Percentiles rank a stretch among this genome's conserved stretches.
Evolutionary conservation across 2,329 filamentous ascomycete species (phyloP).

Genomic region (Fusarium sp.): DNA sequence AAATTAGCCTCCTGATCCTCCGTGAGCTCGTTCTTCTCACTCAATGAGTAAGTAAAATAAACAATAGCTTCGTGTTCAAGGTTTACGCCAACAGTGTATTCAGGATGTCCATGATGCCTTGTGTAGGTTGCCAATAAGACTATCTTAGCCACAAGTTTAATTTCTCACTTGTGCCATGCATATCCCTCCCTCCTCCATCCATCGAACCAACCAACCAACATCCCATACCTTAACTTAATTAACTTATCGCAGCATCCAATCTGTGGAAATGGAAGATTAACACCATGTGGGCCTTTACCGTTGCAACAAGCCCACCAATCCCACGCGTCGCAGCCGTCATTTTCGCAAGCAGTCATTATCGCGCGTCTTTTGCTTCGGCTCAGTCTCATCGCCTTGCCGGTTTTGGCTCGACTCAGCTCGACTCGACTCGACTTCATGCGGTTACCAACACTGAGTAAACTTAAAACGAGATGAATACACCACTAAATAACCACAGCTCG

Average conservation of each 20-base stretch:
- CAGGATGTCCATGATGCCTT: not conserved
- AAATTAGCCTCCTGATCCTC: not conserved
- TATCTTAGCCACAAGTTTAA: slow-evolving; percentile 34
- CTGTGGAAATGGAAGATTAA: slow-evolving; percentile 24
- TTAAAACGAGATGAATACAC: slow-evolving; percentile 8
- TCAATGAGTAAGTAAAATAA: not conserved
- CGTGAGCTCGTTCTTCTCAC: not conserved
- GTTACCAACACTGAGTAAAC: not conserved
- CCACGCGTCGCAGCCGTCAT: slow-evolving; percentile 32
- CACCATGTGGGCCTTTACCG: slow-evolving; percentile 33
- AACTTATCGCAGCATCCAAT: slow-evolving; percentile 23
- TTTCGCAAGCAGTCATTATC: slow-evolving; percentile 35
- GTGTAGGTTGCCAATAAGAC: slow-evolving; percentile 23
- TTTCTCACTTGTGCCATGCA: slow-evolving; percentile 34
- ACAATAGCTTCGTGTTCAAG: not conserved
- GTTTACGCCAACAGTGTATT: slow-evolving; percentile 13
- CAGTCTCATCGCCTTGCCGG: slow-evolving; percentile 30
- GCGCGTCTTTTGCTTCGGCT: slow-evolving; percentile 26
- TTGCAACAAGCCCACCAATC: slow-evolving; percentile 41
- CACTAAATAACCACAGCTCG: not conserved
- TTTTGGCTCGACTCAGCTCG: slow-evolving; percentile 13
- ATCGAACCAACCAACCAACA: slow-evolving; percentile 8
- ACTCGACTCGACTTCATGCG: not conserved
- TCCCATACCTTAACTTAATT: slow-evolving; percentile 20
- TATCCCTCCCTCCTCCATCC: slow-evolving; percentile 18